phyloP scores from a whole-genome alignment of 2,329 filamentous ascomycete species.

The Penicillium brevicompactum region DNA sequence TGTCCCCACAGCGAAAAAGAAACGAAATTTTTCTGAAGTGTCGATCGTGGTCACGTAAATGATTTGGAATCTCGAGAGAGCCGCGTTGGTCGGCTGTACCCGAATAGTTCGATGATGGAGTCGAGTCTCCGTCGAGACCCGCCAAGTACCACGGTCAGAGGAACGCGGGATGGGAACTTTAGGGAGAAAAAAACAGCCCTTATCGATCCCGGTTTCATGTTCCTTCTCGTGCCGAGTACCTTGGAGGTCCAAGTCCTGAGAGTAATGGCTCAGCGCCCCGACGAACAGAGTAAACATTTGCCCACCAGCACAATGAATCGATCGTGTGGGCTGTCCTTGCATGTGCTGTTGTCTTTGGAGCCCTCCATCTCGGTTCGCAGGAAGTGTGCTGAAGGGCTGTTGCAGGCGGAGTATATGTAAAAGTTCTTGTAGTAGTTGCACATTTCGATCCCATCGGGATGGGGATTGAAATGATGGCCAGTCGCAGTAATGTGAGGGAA shows the following conservation, averaged over 20 bases:
- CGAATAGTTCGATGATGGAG: constrained; percentile 18
- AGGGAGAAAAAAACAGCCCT: background rate
- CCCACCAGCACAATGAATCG: constrained; percentile 71
- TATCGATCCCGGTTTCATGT: constrained; percentile 2
- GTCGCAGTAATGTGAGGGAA: background rate
- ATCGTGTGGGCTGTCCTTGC: constrained; percentile 68
- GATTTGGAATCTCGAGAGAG: constrained; percentile 9
- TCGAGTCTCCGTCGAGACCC: background rate
- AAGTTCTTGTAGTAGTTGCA: constrained; percentile 72
- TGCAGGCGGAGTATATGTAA: constrained; percentile 73
- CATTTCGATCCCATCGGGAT: constrained; percentile 41
- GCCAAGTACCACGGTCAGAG: constrained; percentile 5
- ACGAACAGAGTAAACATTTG: constrained; percentile 58
- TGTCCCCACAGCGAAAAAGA: constrained; percentile 2
- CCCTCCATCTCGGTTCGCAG: constrained; percentile 71
- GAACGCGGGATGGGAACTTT: constrained; percentile 3
- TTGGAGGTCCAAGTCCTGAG: background rate
- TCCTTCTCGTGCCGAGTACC: background rate
- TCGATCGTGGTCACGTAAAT: constrained; percentile 21
- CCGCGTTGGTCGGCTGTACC: constrained; percentile 13
- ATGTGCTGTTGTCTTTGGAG: constrained; percentile 57
- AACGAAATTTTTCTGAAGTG: constrained; percentile 1
- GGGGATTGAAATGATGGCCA: background rate
- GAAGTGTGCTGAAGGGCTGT: constrained; percentile 70
- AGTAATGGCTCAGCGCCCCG: constrained; percentile 7